A percentile compares a stretch with the other conserved stretches of the same genome.
phyloP scores from a whole-genome alignment of 768 basidiomycete genomes.

The Pulveroboletus sp. region DNA sequence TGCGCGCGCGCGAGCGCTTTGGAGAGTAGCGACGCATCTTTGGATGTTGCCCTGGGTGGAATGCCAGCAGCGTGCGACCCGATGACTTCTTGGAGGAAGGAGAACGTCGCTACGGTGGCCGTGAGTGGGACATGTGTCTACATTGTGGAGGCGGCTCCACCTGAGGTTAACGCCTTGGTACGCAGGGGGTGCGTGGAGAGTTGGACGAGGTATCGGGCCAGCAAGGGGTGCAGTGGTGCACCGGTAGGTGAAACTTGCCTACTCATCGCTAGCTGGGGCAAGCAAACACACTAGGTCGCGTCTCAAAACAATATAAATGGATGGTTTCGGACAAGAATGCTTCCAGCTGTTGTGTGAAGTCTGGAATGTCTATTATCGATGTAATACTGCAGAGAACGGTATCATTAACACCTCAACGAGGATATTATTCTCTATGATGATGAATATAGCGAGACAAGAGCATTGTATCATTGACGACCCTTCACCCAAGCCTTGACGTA shows the following conservation, averaged over 20 bases:
- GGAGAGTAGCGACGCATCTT: constrained; percentile 50
- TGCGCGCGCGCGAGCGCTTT: constrained; percentile 54
- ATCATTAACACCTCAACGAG: constrained; percentile 15
- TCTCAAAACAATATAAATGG: no score
- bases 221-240: constrained; percentile 40
- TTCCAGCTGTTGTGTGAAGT: no score
- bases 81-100: constrained; percentile 77
- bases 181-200: constrained; percentile 67
- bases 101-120: constrained; percentile 41
- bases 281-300: not conserved
- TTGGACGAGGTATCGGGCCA: constrained; percentile 66
- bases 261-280: constrained; percentile 36
- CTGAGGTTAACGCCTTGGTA: constrained; percentile 77
- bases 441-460: constrained; percentile 1
- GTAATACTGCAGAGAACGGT: constrained; percentile 2
- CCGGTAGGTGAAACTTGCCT: constrained; percentile 17
- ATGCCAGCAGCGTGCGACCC: constrained; percentile 67
- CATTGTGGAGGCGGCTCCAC: no score
- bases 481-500: constrained; percentile 89
- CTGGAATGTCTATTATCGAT: not conserved
- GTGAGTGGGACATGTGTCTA: no score
- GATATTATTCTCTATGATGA: constrained; percentile 24
- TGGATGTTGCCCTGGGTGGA: constrained; percentile 46
- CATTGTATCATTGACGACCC: constrained; percentile 28
- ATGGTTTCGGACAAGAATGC: no score